phyloP scores from a whole-genome alignment of 345 rosid species.

The Geranium brycei region DNA sequence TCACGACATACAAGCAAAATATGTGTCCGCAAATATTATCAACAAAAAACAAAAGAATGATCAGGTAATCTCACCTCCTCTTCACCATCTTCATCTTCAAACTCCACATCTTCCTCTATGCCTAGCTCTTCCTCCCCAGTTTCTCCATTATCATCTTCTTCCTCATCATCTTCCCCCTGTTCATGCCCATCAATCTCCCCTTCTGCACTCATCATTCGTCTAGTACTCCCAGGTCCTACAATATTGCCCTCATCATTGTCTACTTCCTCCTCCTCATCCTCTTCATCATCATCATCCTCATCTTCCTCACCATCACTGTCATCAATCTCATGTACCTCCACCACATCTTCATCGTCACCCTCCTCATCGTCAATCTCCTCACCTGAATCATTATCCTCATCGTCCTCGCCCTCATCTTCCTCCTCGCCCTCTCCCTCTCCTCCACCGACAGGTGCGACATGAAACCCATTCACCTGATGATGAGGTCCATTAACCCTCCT shows the following conservation, averaged over 20 bases:
- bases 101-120: constrained; percentile 31
- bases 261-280: constrained; percentile 47
- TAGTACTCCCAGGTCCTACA: constrained; percentile 28
- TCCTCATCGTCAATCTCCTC: constrained; percentile 29
- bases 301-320: constrained; percentile 26
- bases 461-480: constrained; percentile 35
- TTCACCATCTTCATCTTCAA: constrained; percentile 34
- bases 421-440: constrained; percentile 24
- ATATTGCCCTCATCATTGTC: constrained; percentile 38
- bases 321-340: constrained; percentile 37
- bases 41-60: background rate
- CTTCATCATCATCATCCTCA: constrained; percentile 16
- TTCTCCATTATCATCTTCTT: constrained; percentile 47
- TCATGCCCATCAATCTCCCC: constrained; percentile 80
- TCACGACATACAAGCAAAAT: background rate
- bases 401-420: constrained; percentile 37
- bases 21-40: background rate
- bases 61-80: constrained; percentile 44
- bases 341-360: constrained; percentile 29
- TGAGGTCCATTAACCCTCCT: constrained; percentile 19
- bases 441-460: constrained; percentile 17
- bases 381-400: constrained; percentile 30
- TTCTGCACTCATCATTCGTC: constrained; percentile 32
- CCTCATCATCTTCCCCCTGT: constrained; percentile 56
- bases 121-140: constrained; percentile 47